Base-by-base conservation (phyloP, 306 rosid species). In the Casuarina equisetifolia region DNA sequence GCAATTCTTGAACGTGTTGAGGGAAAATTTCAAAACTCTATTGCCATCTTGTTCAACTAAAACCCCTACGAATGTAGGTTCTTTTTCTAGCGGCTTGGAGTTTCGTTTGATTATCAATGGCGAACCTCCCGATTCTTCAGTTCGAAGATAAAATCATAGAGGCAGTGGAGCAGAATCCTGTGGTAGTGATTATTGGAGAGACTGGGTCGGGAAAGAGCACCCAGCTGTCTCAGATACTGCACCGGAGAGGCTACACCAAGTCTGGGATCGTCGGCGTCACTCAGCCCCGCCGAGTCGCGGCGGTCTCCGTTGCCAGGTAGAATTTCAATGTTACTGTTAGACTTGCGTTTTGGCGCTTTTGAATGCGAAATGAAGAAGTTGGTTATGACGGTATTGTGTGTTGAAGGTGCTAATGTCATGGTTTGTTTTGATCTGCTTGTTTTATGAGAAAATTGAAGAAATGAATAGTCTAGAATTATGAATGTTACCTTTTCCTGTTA, bases 141-240 rank as follows among this genome's bases (percentile, higher is more conserved):
- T 88, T 84, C 66, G 98, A 95, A 83, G 97, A 91, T 53, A 88
- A 87, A 69, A 92, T 95, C 78, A 54, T 92, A 20, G 84, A 92
- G 80, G 85, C 98, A 38, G 89, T 95, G 25, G 89, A 92, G 5
- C 80, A 55, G 35, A 89, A 89, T 70, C 68, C 91, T 11, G 93
- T 95, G 36, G 89, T 83, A 2, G 98, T 92, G 10, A 53, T 95
- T 52, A 95, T 95, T 72, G 97, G 98, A 19, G 98, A 95, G 71
- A 92, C 98, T 4, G 98, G 98, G 75, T 95, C 97, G 20, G 98
- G 98, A 5, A 95, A 95, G 86, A 95, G 98, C 83, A 95, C 98
- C 46, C 98, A 95, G 61, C 97, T 95, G 76, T 92, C 97, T 76
- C 93, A 95, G 81, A 94, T 95, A 67, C 93, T 95, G 6, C 93